Conservation (phyloP, 352 stramenopile species). For the Aphanomyces cochlioides region DNA sequence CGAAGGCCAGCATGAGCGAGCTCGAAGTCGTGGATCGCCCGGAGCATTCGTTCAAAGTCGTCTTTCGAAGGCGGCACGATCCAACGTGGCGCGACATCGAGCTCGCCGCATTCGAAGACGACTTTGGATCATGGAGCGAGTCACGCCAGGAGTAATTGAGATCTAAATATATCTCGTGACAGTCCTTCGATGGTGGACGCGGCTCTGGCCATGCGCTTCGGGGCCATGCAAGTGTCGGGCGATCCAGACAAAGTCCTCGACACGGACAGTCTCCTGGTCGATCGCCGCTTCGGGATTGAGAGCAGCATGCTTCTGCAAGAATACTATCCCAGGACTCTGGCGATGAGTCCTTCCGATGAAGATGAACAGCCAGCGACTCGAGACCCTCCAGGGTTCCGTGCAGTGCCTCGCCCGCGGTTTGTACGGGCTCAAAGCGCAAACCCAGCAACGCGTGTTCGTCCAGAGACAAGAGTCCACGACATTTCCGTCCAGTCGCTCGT, state of each 20-base stretch:
- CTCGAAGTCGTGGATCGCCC: background rate
- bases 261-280: slow-evolving; percentile 2
- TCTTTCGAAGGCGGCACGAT: slow-evolving; percentile 7
- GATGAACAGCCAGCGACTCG: background rate
- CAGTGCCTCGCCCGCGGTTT: background rate
- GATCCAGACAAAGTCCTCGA: background rate
- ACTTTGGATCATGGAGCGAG: slow-evolving; percentile 18
- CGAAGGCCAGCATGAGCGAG: slow-evolving; percentile 15
- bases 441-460: background rate
- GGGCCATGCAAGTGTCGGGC: background rate
- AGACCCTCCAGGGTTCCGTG: background rate
- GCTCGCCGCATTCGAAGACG: background rate
- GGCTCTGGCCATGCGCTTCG: background rate
- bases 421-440: background rate
- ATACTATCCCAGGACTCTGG: slow-evolving; percentile 14
- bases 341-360: background rate
- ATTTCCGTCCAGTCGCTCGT: slow-evolving; percentile 8
- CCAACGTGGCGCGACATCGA: background rate
- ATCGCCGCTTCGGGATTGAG: slow-evolving; percentile 28
- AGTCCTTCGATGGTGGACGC: background rate
- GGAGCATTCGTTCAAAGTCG: slow-evolving; percentile 7
- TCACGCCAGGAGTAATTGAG: background rate
- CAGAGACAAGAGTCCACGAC: background rate
- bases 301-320: slow-evolving; percentile 24
- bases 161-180: background rate